Evolutionary conservation across 2,329 filamentous ascomycete genomes (phyloP).

Genomic region (Diaporthe nobilis): DNA sequence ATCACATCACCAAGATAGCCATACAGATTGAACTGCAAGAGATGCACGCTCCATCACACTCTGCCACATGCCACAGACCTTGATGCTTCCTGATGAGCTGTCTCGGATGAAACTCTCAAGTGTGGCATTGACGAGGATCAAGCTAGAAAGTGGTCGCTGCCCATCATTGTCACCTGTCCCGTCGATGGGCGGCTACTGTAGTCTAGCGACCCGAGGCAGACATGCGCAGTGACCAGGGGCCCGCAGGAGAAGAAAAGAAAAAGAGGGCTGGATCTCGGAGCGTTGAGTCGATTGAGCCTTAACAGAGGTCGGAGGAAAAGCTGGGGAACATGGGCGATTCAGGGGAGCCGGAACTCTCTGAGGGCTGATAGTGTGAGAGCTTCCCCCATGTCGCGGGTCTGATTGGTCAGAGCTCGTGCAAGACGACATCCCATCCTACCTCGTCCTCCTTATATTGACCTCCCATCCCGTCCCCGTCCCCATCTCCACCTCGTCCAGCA

Average conservation of each 20-base stretch:
- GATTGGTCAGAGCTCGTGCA: slow-evolving; percentile 49
- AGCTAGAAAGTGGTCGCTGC: slow-evolving; percentile 9
- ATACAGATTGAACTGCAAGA: not conserved
- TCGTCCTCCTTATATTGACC: slow-evolving; percentile 41
- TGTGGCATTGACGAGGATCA: slow-evolving; percentile 22
- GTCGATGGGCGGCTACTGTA: slow-evolving; percentile 11
- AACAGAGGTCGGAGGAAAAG: slow-evolving; percentile 29
- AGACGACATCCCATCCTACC: slow-evolving; percentile 41
- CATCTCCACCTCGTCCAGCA: slow-evolving; percentile 31
- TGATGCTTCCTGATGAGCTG: not conserved
- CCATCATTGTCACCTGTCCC: not conserved
- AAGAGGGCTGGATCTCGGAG: slow-evolving; percentile 21
- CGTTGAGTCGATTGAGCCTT: slow-evolving; percentile 20
- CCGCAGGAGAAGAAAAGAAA: not conserved
- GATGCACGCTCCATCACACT: not conserved
- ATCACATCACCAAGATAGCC: not conserved
- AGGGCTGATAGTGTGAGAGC: slow-evolving; percentile 42
- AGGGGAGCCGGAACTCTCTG: slow-evolving; percentile 31
- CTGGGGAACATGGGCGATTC: slow-evolving; percentile 28
- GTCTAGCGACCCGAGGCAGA: not conserved
- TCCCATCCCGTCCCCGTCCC: slow-evolving; percentile 48
- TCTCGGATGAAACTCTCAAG: slow-evolving; percentile 25
- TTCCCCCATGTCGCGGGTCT: slow-evolving; percentile 44
- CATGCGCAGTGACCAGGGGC: not conserved
- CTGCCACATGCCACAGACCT: not conserved